phyloP scores from a whole-genome alignment of 495 filamentous ascomycete genomes.

The Amniculicola lignicola region DNA sequence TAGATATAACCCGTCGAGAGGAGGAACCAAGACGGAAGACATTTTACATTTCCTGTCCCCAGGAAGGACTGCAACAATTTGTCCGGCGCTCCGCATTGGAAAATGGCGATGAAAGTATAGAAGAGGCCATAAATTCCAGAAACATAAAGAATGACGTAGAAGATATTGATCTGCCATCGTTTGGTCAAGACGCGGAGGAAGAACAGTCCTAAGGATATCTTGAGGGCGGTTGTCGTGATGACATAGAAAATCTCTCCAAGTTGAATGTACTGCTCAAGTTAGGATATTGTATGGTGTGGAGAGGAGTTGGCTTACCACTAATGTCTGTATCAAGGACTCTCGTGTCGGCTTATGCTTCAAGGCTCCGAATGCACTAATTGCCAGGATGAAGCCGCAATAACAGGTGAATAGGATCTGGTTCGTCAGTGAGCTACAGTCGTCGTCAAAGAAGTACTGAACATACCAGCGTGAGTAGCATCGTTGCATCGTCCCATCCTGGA shows the following conservation, averaged over 20 bases:
- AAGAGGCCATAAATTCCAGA: conserved; percentile 43
- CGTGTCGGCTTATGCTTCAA: neutral
- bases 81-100: conserved; percentile 45
- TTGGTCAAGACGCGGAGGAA: conserved; percentile 43
- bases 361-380: neutral
- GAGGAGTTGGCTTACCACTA: conserved; percentile 11
- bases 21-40: conserved; percentile 35
- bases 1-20: conserved; percentile 36
- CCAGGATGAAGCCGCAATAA: conserved; percentile 24
- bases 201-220: conserved; percentile 48
- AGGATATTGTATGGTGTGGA: neutral
- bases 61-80: conserved; percentile 2
- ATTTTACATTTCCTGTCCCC: conserved; percentile 17
- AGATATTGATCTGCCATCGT: conserved; percentile 33
- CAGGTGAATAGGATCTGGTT: conserved; percentile 24
- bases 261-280: conserved; percentile 26
- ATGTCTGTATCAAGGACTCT: neutral
- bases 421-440: neutral
- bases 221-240: conserved; percentile 41
- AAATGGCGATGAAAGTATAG: conserved; percentile 39
- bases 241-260: conserved; percentile 45
- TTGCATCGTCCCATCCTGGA: conserved; percentile 29
- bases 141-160: conserved; percentile 41
- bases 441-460: neutral
- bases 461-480: conserved; percentile 27